Evolutionary conservation across 441 rosid species (phyloP).

Genomic region (Croton laevigatus): DNA sequence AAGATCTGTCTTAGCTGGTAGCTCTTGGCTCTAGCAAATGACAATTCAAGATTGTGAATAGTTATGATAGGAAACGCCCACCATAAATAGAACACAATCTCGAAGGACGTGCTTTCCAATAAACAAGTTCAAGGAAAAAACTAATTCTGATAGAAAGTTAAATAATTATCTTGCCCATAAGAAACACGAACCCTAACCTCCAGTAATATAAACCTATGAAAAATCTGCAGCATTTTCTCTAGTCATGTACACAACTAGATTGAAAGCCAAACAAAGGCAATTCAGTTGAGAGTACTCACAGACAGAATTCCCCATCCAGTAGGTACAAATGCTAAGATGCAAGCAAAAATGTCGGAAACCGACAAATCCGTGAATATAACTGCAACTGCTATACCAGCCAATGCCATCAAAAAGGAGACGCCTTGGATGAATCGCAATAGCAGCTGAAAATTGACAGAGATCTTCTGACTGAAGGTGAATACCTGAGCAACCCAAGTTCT

Average conservation of each 20-base stretch:
- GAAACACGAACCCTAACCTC: background rate
- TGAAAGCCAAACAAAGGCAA: background rate
- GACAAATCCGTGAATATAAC: conserved; percentile 46
- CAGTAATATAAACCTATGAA: background rate
- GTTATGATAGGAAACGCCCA: background rate
- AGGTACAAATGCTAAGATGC: conserved; percentile 81
- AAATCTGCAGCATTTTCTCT: background rate
- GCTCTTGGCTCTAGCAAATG: background rate
- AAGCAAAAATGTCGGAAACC: conserved; percentile 74
- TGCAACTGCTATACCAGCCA: conserved; percentile 78
- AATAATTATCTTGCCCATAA: background rate
- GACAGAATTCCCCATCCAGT: conserved; percentile 98
- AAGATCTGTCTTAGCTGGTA: too few species aligned
- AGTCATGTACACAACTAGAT: background rate
- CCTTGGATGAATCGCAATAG: conserved; percentile 91
- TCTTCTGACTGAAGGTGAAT: conserved; percentile 98
- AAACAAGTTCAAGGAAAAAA: background rate
- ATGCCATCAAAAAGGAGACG: conserved; percentile 62
- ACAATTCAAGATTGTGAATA: background rate
- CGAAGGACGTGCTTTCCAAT: background rate
- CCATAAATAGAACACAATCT: background rate
- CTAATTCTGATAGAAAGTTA: background rate
- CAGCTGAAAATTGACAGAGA: conserved; percentile 96
- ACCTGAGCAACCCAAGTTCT: conserved; percentile 49
- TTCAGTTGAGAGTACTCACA: conserved; percentile 44